Evolutionary conservation across 2,329 filamentous ascomycete genomes (phyloP), one percentile per base, ranked within the genome.

Genomic region (Sporothrix pallida): DNA sequence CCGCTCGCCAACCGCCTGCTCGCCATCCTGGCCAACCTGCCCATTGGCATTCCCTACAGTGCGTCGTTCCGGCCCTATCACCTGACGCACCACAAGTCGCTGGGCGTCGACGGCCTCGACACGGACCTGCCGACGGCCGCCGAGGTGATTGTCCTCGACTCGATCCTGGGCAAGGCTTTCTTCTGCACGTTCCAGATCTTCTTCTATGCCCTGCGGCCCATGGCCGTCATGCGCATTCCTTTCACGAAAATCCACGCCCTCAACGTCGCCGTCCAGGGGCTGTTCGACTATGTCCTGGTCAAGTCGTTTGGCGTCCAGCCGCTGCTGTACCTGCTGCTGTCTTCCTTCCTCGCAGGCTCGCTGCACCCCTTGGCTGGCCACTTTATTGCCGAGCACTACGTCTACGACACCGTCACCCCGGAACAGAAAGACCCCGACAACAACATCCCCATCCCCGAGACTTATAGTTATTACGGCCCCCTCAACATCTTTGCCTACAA

Each of bases 171-270:
- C 82, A 99, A 99, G 84, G 92, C 96, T 77, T 99, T 99, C 86
- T 99, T 99, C 88, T 95, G 93, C 85, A 99, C 96, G 78, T 99
- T 98, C 85, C 96, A 99, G 84, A 98, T 99, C 82, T 89, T 99
- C 81, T 99, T 99, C 88, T 99, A 99, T 85, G 96, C 96, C 79
- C 83, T 99, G 70, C 93, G 96, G 17, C 96, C 96, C 75, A 97
- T 98, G 92, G 91, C 95, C 83, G 89, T 99, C 78, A 97, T 97
- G 87, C 89, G 90, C 78, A 88, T 98, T 5, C 93, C 95, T 52
- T 89, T 98, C 81, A 98, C 95, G 71, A 88, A 87, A 80, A 90
- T 98, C 74, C 95, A 98, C 83, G 87, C 90, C 74, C 84, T 94
- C 83, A 99, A 99, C 83, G 87, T 99, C 71, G 81, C 85, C 75